phyloP scores from a whole-genome alignment of 1,284 basidiomycete genomes.

The Moesziomyces globuligerus region DNA sequence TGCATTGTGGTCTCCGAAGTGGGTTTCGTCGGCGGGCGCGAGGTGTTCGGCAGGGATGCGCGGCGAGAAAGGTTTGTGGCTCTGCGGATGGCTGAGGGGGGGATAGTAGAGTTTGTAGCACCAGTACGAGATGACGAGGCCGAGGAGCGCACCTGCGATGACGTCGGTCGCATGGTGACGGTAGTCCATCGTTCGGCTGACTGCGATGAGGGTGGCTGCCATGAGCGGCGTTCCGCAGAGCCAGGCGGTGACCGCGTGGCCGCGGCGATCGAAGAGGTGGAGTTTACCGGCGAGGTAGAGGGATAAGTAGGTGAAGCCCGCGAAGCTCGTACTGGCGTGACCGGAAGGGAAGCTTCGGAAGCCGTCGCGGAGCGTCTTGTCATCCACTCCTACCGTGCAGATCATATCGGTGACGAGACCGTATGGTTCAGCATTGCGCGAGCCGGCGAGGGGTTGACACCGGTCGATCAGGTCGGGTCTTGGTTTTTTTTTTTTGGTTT shows the following conservation, averaged over 20 bases:
- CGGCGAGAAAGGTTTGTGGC: slow-evolving; percentile 54
- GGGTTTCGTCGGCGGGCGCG: slow-evolving; percentile 3
- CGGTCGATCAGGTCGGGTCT: slow-evolving; percentile 74
- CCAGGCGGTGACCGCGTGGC: slow-evolving; percentile 88
- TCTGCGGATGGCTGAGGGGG: slow-evolving; percentile 26
- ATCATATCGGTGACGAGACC: slow-evolving; percentile 80
- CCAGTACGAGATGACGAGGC: slow-evolving; percentile 76
- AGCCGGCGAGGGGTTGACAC: slow-evolving; percentile 78
- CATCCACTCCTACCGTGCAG: slow-evolving; percentile 73
- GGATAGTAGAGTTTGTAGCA: slow-evolving; percentile 58
- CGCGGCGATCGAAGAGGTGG: slow-evolving; percentile 84
- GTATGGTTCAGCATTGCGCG: slow-evolving; percentile 73
- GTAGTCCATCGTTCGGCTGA: slow-evolving; percentile 71
- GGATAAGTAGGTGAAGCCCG: slow-evolving; percentile 87
- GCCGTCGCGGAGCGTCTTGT: slow-evolving; percentile 69
- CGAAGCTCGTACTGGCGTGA: slow-evolving; percentile 90
- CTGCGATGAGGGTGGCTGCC: slow-evolving; percentile 84
- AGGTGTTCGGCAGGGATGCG: slow-evolving; percentile 42
- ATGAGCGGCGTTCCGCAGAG: slow-evolving; percentile 79
- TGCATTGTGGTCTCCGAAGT: background rate
- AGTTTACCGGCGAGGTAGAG: slow-evolving; percentile 82
- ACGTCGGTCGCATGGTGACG: slow-evolving; percentile 73
- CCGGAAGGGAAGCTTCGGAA: slow-evolving; percentile 95
- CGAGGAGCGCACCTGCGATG: slow-evolving; percentile 80
- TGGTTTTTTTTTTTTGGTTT: no score